A percentile compares a stretch with the other conserved stretches of the same genome.
Evolutionary conservation across 176 grass and related monocot species (phyloP).

Genomic region (Carex cristatella): DNA sequence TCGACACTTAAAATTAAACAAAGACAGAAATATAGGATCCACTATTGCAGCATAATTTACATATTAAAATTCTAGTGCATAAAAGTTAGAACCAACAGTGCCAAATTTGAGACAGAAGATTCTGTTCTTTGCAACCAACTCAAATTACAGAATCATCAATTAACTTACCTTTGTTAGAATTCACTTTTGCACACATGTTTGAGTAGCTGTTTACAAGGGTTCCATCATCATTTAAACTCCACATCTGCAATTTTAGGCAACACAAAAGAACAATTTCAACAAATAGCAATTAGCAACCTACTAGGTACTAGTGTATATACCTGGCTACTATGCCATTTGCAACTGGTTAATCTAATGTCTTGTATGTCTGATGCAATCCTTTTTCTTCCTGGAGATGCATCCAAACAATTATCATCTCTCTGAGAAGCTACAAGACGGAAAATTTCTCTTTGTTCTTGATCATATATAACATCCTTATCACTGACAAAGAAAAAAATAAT

Average conservation of each 20-base stretch:
- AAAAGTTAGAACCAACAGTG: not conserved
- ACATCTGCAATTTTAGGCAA: conserved; percentile 51
- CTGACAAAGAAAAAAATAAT: conserved; percentile 29
- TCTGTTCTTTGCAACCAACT: not conserved
- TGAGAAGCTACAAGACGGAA: conserved; percentile 42
- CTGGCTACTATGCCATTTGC: conserved; percentile 66
- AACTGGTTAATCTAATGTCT: conserved; percentile 42
- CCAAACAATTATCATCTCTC: conserved; percentile 41
- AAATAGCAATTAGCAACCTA: not conserved
- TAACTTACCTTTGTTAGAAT: conserved; percentile 31
- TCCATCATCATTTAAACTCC: conserved; percentile 78
- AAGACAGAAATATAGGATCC: not conserved
- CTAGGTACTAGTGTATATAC: conserved; percentile 25
- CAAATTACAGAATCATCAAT: conserved; percentile 20
- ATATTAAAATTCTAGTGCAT: not conserved
- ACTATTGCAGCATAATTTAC: not conserved
- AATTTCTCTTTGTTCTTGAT: conserved; percentile 28
- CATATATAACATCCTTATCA: conserved; percentile 25
- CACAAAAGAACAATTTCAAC: not conserved
- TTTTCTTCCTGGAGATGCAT: conserved; percentile 46
- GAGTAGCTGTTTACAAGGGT: conserved; percentile 87
- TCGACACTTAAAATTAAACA: not conserved
- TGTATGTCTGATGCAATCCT: conserved; percentile 28
- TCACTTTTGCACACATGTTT: conserved; percentile 54
- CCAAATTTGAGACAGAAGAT: not conserved